These are phyloP conservation scores for Przewalskia tangutica DNA, from an alignment of 257 asterid genomes.

Conservation along the genomic window DNA sequence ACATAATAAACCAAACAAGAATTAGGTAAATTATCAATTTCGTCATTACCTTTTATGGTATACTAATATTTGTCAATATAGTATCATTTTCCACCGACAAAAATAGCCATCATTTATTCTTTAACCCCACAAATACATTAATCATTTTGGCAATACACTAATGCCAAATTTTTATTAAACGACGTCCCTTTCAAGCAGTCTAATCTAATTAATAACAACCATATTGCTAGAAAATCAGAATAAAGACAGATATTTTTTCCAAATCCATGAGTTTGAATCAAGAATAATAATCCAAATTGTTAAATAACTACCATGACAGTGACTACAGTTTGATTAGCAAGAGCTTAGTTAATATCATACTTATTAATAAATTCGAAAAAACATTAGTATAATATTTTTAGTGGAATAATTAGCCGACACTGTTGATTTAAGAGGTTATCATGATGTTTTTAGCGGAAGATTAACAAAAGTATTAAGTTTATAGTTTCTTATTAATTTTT, in stretches of 20 bases:
- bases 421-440: background rate
- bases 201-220: background rate
- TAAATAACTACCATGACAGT: background rate
- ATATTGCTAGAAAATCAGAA: background rate
- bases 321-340: background rate
- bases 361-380: background rate
- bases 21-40: background rate
- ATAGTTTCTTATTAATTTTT: background rate
- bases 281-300: background rate
- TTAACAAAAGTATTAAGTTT: background rate
- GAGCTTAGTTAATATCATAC: background rate
- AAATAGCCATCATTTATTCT: background rate
- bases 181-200: background rate
- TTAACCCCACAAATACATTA: background rate
- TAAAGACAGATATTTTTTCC: background rate
- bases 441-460: background rate
- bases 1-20: background rate
- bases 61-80: background rate
- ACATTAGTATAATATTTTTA: background rate
- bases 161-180: background rate
- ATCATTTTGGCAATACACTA: background rate
- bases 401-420: background rate
- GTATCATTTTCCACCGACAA: background rate
- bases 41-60: background rate
- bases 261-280: constrained; percentile 3